A percentile compares a stretch with the other conserved stretches of the same genome.
Evolutionary conservation across 106 monocot genomes (phyloP).

Genomic region (Dioscorea dumetorum): DNA sequence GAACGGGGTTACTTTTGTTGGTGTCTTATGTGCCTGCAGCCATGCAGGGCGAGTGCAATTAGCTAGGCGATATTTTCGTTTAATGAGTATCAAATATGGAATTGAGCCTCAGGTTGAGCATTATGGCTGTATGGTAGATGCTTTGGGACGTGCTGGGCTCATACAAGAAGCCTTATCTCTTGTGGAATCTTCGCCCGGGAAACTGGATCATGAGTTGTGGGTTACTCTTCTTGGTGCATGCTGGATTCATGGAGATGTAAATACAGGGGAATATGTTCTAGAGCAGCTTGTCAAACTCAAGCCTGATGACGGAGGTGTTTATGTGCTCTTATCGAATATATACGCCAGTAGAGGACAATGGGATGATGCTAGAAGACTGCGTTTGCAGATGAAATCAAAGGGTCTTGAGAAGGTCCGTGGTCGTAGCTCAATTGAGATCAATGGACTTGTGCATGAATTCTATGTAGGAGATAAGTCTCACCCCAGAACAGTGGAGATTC

Average conservation of each 20-base stretch:
- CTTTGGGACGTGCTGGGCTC: conserved; percentile 28
- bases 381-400: conserved; percentile 24
- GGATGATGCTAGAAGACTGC: conserved; percentile 21
- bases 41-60: conserved; percentile 23
- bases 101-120: conserved; percentile 37
- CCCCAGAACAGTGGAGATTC: conserved; percentile 13
- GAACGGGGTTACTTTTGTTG: conserved; percentile 43
- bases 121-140: conserved; percentile 41
- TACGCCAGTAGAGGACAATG: conserved; percentile 34
- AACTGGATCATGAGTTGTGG: conserved; percentile 23
- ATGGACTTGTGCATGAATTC: conserved; percentile 20
- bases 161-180: conserved; percentile 35
- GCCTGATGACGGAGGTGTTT: conserved; percentile 27
- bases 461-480: conserved; percentile 23
- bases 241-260: conserved; percentile 27
- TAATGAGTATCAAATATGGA: conserved; percentile 22
- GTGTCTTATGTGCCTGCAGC: conserved; percentile 45
- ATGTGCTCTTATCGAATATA: conserved; percentile 37
- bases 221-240: conserved; percentile 36
- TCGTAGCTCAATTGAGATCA: conserved; percentile 26
- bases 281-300: conserved; percentile 16
- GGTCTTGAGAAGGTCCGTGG: conserved; percentile 35
- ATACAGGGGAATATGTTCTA: conserved; percentile 18
- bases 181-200: conserved; percentile 5
- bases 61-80: conserved; percentile 22